Percentiles rank a stretch among this genome's conserved stretches.
phyloP scores from a whole-genome alignment of 2,329 filamentous ascomycete species.

The Monosporascus sp. region DNA sequence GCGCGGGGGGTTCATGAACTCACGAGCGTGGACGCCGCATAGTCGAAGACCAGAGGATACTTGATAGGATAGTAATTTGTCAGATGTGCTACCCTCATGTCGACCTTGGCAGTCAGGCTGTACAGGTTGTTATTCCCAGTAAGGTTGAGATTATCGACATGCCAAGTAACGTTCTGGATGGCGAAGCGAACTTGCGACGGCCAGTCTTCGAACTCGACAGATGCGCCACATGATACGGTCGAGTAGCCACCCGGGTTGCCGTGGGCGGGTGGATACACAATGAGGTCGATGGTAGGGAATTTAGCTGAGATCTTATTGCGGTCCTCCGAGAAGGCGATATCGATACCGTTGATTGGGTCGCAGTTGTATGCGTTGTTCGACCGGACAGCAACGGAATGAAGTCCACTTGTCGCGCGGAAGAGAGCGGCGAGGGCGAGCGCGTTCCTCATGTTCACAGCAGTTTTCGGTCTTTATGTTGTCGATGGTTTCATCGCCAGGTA shows the following conservation, averaged over 20 bases:
- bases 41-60: constrained; percentile 10
- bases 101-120: constrained; percentile 7
- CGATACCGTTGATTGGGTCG: constrained; percentile 10
- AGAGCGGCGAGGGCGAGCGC: neutral
- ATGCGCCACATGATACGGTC: constrained; percentile 7
- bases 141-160: constrained; percentile 6
- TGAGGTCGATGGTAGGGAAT: constrained; percentile 8
- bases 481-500: too few relatives aligned
- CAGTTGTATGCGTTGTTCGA: constrained; percentile 8
- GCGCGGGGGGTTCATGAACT: neutral
- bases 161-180: constrained; percentile 12
- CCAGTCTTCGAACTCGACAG: constrained; percentile 14
- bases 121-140: constrained; percentile 4
- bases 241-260: constrained; percentile 9
- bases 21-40: constrained; percentile 9
- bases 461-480: too few relatives aligned
- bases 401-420: neutral
- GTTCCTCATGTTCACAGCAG: neutral
- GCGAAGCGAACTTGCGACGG: constrained; percentile 6
- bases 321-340: constrained; percentile 8
- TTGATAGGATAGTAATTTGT: constrained; percentile 7
- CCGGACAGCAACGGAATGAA: constrained; percentile 7
- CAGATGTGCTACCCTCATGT: constrained; percentile 6
- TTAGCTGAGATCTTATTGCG: constrained; percentile 8
- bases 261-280: constrained; percentile 5